These are phyloP conservation scores for Aspergillus sp. DNA, from an alignment of 2,329 filamentous ascomycete genomes.

Conservation along the genomic window DNA sequence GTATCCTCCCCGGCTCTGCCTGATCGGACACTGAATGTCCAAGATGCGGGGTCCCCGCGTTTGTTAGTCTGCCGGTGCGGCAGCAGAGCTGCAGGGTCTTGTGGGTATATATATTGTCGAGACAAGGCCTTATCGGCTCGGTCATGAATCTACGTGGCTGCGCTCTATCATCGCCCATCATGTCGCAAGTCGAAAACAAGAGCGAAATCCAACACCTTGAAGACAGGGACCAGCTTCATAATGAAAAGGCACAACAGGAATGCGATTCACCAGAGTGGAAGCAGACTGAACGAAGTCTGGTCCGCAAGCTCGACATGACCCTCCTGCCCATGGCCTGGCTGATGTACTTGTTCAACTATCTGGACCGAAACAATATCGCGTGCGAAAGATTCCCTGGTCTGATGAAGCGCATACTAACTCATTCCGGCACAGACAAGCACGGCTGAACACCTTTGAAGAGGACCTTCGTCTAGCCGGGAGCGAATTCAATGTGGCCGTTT, in stretches of 20 bases:
- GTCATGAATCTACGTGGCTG: too few species aligned
- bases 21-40: too few species aligned
- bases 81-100: too few species aligned
- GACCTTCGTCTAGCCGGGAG: neutral
- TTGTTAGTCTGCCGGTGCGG: too few species aligned
- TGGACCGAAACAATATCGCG: constrained; percentile 7
- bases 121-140: too few species aligned
- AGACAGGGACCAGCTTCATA: neutral
- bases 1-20: too few species aligned
- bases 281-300: neutral
- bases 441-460: neutral
- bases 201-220: neutral
- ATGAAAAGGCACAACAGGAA: neutral
- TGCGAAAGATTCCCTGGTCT: neutral
- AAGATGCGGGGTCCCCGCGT: too few species aligned
- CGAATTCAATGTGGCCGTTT: constrained; percentile 2
- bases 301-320: constrained; percentile 4
- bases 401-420: neutral
- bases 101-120: too few species aligned
- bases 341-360: constrained; percentile 6
- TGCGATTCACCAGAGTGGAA: neutral
- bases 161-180: too few species aligned
- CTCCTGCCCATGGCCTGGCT: constrained; percentile 3
- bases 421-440: neutral
- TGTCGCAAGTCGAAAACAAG: too few species aligned